Percentiles rank a stretch among this genome's conserved stretches.
Conservation (phyloP, 2,329 filamentous ascomycete genomes). For the Iodosphaeria phyllophila region DNA sequence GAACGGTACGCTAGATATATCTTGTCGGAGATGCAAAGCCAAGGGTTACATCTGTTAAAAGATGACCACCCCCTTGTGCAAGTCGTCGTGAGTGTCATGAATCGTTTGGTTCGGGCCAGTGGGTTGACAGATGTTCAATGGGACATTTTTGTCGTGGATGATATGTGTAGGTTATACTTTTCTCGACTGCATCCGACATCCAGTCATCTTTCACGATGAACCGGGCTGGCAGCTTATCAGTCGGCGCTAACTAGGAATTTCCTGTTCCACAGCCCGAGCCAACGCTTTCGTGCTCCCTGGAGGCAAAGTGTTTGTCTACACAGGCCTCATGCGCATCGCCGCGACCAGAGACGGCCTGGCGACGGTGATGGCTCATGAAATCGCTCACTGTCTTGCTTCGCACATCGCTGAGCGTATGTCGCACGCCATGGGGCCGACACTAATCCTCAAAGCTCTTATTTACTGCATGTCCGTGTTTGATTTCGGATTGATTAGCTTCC, state of each 20-base stretch:
- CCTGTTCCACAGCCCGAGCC: slow-evolving; percentile 22
- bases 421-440: slow-evolving; percentile 29
- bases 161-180: slow-evolving; percentile 27
- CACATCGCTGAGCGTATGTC: slow-evolving; percentile 48
- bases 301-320: slow-evolving; percentile 66
- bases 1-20: slow-evolving; percentile 35
- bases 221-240: background rate
- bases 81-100: slow-evolving; percentile 45
- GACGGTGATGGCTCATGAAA: slow-evolving; percentile 62
- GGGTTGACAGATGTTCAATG: slow-evolving; percentile 40
- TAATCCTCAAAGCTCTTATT: no score
- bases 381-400: slow-evolving; percentile 55
- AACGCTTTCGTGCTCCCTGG: slow-evolving; percentile 68
- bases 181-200: background rate
- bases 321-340: slow-evolving; percentile 51
- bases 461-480: no score
- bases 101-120: slow-evolving; percentile 45
- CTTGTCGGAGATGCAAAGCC: slow-evolving; percentile 30
- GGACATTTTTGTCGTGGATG: slow-evolving; percentile 62
- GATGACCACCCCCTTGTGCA: slow-evolving; percentile 35
- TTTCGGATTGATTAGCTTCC: slow-evolving; percentile 25
- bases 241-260: slow-evolving; percentile 2
- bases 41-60: slow-evolving; percentile 35
- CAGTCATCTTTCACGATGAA: background rate
- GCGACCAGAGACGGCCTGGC: slow-evolving; percentile 50